These are phyloP conservation scores for Paecilomyces variotii DNA, from an alignment of 2,329 filamentous ascomycete genomes.

Conservation along the genomic window DNA sequence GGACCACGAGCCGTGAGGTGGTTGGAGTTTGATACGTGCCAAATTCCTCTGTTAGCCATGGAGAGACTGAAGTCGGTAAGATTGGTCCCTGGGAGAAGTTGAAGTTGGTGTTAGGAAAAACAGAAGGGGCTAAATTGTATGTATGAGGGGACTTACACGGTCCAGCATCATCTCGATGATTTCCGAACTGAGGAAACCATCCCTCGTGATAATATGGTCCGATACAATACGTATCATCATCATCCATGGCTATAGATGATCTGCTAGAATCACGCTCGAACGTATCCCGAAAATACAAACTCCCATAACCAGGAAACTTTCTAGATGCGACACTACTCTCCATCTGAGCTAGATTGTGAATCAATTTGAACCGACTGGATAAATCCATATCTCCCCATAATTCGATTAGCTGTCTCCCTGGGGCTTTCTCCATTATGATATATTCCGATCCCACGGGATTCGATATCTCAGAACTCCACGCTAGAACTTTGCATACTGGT, in stretches of 20 bases:
- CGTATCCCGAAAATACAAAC: conserved; percentile 19
- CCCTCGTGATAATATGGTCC: conserved; percentile 7
- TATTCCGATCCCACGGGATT: conserved; percentile 27
- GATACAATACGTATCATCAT: conserved; percentile 9
- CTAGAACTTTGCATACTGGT: conserved; percentile 20
- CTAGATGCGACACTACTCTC: conserved; percentile 17
- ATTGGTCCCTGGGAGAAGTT: conserved; percentile 5
- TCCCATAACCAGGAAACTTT: conserved; percentile 20
- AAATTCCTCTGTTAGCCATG: conserved; percentile 7
- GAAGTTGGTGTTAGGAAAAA: not conserved
- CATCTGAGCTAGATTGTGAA: conserved; percentile 17
- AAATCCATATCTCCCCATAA: conserved; percentile 22
- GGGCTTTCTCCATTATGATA: conserved; percentile 28
- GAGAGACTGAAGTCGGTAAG: conserved; percentile 6
- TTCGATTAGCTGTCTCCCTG: conserved; percentile 17
- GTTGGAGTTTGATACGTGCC: conserved; percentile 4
- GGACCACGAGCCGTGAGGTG: conserved; percentile 5
- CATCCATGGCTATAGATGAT: conserved; percentile 4
- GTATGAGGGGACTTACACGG: conserved; percentile 7
- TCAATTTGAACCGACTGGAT: conserved; percentile 15
- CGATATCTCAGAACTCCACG: conserved; percentile 16
- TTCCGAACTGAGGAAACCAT: conserved; percentile 7
- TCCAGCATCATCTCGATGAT: conserved; percentile 6
- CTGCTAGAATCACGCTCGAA: not conserved
- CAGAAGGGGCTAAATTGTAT: not conserved